These are phyloP conservation scores for Isoetes taiwanensis DNA, from an alignment of 75 land plant genomes.

Conservation along the genomic window DNA sequence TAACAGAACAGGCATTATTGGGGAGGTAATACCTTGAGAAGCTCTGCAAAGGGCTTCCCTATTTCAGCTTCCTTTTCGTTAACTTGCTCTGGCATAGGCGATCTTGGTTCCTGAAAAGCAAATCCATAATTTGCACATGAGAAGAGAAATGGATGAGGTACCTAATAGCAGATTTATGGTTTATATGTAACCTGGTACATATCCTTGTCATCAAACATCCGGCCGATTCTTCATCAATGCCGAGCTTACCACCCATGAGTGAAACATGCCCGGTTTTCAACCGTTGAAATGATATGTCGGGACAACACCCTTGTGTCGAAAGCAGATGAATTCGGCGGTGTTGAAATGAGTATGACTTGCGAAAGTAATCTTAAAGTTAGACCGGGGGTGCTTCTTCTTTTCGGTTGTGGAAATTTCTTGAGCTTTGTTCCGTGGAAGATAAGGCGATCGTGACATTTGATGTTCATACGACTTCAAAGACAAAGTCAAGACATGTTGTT, in stretches of 20 bases:
- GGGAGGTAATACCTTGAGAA: neutral
- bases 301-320: conserved; percentile 22
- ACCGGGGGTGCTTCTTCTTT: conserved; percentile 38
- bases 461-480: conserved; percentile 75
- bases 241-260: conserved; percentile 1
- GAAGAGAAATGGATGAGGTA: too few relatives aligned
- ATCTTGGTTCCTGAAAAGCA: too few relatives aligned
- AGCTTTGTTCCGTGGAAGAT: neutral
- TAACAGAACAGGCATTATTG: neutral
- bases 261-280: conserved; percentile 22
- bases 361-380: conserved; percentile 45
- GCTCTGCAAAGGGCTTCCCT: neutral
- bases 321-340: conserved; percentile 26
- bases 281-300: conserved; percentile 7
- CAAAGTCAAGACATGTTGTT: conserved; percentile 82
- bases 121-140: too few relatives aligned
- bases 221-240: conserved; percentile 11
- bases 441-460: conserved; percentile 22
- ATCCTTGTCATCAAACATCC: conserved; percentile 11
- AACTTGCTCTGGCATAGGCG: too few relatives aligned
- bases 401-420: neutral
- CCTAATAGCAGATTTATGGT: too few relatives aligned
- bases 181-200: too few relatives aligned
- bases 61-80: neutral
- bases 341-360: conserved; percentile 28